Evolutionary conservation across 257 asterid species (phyloP), one percentile per base, ranked within the genome.

Genomic region (Echium plantagineum): DNA sequence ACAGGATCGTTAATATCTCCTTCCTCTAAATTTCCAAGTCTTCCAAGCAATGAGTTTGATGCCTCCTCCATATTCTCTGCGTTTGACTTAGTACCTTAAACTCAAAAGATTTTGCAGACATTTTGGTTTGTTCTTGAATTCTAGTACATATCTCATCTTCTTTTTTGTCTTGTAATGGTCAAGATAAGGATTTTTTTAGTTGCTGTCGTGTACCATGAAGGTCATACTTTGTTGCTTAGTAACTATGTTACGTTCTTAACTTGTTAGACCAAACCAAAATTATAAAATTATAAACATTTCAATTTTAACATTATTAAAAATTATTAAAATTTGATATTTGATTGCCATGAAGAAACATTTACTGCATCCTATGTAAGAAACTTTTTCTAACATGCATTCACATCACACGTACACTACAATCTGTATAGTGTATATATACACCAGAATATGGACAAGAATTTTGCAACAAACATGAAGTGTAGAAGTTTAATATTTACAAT

Each of bases 1-100:
- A 20, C 80, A 21, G 75, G 52, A 55, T 62, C 48, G 60, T 65
- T 67, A 78, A 28, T 60, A 4, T 42, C 19, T 15, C 28, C 60
- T 56, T 56, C 38, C 15, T 5, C 52, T n/a, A 15, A 49, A 53
- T 46, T 24, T 10, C 49, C 21, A 57, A 22, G 64, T 46, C 51
- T 51, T 26, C 21, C 9, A 35, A 73, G 74, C 15, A 73, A 61
- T 51, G 71, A 74, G 24, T 4, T 22, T 13, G n/a, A 20, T 56
- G 60, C 49, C 49, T 42, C 49, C 2, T 42, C 49, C 4, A 10
- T 10, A 12, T 42, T 10, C 49, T 42, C 17, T 42, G 5, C 12
- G 16, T 42, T 42, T 42, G 49, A 42, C 5, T 42, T 42, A 42
- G 49, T 42, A 42, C 16, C 13, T 9, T 15, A 42, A 42, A 42